A percentile compares a stretch with the other conserved stretches of the same genome.
Conservation (phyloP, 257 asterid genomes). For the Voacanga thouarsii region DNA sequence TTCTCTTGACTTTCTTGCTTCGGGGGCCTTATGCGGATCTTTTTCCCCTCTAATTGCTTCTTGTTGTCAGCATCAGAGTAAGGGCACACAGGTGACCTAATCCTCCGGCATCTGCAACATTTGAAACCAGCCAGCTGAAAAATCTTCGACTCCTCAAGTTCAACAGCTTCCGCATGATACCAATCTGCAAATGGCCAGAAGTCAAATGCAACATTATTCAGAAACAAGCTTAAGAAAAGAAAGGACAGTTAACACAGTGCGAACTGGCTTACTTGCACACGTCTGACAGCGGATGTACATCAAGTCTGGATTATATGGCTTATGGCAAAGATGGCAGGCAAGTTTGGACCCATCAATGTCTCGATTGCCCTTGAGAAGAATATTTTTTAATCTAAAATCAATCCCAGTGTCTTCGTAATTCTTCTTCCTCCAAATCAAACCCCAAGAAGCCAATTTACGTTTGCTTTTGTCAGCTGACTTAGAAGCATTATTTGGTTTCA, state of each 20-base stretch:
- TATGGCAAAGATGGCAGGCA: slow-evolving; percentile 54
- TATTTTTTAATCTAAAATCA: slow-evolving; percentile 52
- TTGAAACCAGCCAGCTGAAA: slow-evolving; percentile 54
- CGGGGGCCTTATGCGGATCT: slow-evolving; percentile 27
- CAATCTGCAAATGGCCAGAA: slow-evolving; percentile 54
- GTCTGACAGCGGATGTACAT: slow-evolving; percentile 70
- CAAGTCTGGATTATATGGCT: slow-evolving; percentile 48
- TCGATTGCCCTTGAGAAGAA: slow-evolving; percentile 50
- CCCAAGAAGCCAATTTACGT: slow-evolving; percentile 46
- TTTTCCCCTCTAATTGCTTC: slow-evolving; percentile 33
- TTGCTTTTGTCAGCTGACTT: slow-evolving; percentile 34
- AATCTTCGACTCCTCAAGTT: slow-evolving; percentile 58
- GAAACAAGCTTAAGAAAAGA: not conserved
- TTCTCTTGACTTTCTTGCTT: slow-evolving; percentile 31
- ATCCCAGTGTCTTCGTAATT: slow-evolving; percentile 37
- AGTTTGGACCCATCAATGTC: slow-evolving; percentile 25
- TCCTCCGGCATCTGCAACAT: slow-evolving; percentile 85
- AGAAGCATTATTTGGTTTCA: slow-evolving; percentile 35
- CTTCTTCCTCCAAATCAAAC: slow-evolving; percentile 68
- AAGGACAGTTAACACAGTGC: not conserved
- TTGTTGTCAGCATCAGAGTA: slow-evolving; percentile 34
- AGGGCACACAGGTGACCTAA: slow-evolving; percentile 68
- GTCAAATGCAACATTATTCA: slow-evolving; percentile 19
- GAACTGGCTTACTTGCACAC: slow-evolving; percentile 54
- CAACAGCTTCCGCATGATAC: slow-evolving; percentile 83